Base-by-base conservation (phyloP, 441 rosid genomes). In the Jatropha podagrica region DNA sequence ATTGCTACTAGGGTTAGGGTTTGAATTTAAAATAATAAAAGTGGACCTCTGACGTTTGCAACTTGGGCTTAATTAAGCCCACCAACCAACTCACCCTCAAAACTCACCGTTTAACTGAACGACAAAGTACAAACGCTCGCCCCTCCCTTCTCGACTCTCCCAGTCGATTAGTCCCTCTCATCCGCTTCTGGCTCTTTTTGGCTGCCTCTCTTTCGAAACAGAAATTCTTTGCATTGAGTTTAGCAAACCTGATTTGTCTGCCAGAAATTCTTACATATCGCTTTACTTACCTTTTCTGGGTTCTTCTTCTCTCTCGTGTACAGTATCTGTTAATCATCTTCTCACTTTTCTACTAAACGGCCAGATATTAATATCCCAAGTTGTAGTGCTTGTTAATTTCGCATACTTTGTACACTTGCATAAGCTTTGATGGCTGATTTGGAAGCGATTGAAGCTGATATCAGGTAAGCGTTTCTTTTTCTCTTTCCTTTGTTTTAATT, bases 391-490 rank as follows among this genome's bases (percentile, higher is more conserved):
- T 72, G 26, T n/a, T 62, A 38, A 46, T 23, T 72, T 64, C 64
- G 11, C 8, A 44, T 70, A 18, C 44, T 48, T 10, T 65, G 10
- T 18, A 26, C 55, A 20, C 7, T 2, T 70, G 73, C 67, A 20
- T 1, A 40, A 4, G 2, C 7, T 74, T 66, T 27, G 68, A 86
- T 86, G 91, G 89, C 74, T 68, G 91, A 80, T 64, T 74, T 80
- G 67, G 92, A 86, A 75, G 90, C 83, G 74, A 78, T 88, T 78
- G 91, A 83, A 62, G 79, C 81, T 71, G 92, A 86, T 77, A 85
- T 85, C 72, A 65, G 88, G 92, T 88, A 65, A 74, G 69, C 20
- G n/a, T 52, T 44, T 12, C 3, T 38, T 2, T 63, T 3, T 37
- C 8, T 54, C 23, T 0, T 15, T 44, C 17, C 26, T 10, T n/a